Evolutionary conservation across 164 flowering plant genomes (phyloP), one percentile per base, ranked within the genome.

Genomic region (Berberis thunbergii): DNA sequence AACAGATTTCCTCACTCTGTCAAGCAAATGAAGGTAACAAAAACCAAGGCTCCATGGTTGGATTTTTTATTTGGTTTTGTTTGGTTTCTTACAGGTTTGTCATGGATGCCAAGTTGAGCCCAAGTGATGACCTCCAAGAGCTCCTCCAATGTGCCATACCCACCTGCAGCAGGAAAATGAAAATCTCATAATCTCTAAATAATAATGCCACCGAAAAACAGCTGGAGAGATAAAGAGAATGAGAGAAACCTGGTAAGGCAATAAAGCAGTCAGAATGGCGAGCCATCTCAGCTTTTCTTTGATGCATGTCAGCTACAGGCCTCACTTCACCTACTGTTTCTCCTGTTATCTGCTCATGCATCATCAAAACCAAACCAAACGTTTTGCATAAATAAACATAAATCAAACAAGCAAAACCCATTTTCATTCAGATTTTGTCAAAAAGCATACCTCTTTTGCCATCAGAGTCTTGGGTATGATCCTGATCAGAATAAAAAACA

Each of bases 241-340:
- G 38, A 52, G 59, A 63, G 7, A 57, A 26, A 75, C 75, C 78
- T 72, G 73, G 78, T 9, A 72, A 66, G n/a, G 78, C 80, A 58
- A 77, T 77, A 59, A 77, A 77, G 49, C 75, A 73, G 52, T 77
- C 80, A 58, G 80, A 74, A 68, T 74, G 77, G 62, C 75, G 75
- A 12, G 77, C 71, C 80, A 77, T 77, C 60, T 77, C 78, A 57
- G 78, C 80, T 64, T 77, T 77, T 42, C 80, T 69, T 64, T 77
- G 80, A 57, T 77, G 80, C 80, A 77, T 77, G 66, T 72, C 71
- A 4, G 76, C 75, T 41, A 77, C 80, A 2, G 68, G 67, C 42
- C 67, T 74, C 46, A 72, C 78, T 63, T 77, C 78, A 10, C 80
- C 80, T 7, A 77, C 70, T 45, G 76, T 69, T 49, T 77, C 80